Percentiles rank a stretch among this genome's conserved stretches.
phyloP scores from a whole-genome alignment of 331 rosid genomes.

The Acacia concinna region DNA sequence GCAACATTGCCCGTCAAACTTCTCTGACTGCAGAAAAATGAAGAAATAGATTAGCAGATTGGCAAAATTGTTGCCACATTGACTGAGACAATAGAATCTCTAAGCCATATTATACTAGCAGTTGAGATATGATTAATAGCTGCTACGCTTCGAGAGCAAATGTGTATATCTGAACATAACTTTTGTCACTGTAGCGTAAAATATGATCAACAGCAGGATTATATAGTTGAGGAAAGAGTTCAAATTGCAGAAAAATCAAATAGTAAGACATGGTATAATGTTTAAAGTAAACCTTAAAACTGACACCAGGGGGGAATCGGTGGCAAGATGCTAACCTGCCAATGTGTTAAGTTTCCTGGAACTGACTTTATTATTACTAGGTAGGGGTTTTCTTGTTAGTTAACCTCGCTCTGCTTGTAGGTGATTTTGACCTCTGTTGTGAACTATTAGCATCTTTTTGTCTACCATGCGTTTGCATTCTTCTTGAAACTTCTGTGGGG shows the following conservation, averaged over 20 bases:
- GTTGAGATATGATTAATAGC: neutral
- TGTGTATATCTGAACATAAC: neutral
- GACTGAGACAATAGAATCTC: too few species aligned
- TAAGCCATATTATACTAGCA: too few species aligned
- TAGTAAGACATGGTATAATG: neutral
- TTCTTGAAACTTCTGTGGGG: constrained; percentile 26
- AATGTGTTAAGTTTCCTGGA: neutral
- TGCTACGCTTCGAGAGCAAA: neutral
- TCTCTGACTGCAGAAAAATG: too few species aligned
- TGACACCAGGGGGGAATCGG: constrained; percentile 11
- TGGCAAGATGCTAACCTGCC: constrained; percentile 13
- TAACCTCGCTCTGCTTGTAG: constrained; percentile 25
- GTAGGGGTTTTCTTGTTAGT: constrained; percentile 32
- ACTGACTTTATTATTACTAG: constrained; percentile 7
- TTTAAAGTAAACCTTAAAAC: constrained; percentile 20
- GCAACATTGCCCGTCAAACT: too few species aligned
- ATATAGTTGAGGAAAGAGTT: neutral
- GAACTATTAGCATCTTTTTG: constrained; percentile 22
- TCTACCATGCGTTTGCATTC: constrained; percentile 22
- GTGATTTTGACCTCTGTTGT: constrained; percentile 29
- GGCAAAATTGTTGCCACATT: too few species aligned
- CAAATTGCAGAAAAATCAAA: neutral
- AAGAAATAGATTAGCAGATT: too few species aligned
- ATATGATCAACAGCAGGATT: neutral
- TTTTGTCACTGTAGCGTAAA: neutral